These are phyloP conservation scores for Aspergillus leporis DNA, from an alignment of 495 filamentous ascomycete genomes.

Conservation along the genomic window DNA sequence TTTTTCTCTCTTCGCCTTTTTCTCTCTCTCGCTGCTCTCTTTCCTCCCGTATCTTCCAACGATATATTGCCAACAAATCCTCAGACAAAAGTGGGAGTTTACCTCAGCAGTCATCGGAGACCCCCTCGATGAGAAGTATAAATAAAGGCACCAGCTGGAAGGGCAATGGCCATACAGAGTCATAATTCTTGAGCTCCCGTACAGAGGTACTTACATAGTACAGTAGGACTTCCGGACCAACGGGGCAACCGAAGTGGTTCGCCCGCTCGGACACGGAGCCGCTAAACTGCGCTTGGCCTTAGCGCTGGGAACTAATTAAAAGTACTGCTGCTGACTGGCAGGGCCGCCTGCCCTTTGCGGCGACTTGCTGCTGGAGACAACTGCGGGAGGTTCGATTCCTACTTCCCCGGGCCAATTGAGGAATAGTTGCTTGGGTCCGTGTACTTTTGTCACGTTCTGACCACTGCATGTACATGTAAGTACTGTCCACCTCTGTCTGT, in stretches of 20 bases:
- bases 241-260: slow-evolving; percentile 29
- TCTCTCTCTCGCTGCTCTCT: too few species aligned
- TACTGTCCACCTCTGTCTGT: slow-evolving; percentile 8
- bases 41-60: too few species aligned
- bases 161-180: background rate
- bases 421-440: slow-evolving; percentile 17
- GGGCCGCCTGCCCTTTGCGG: slow-evolving; percentile 40
- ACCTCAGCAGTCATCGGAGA: background rate
- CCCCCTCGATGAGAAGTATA: background rate
- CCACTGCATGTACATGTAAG: slow-evolving; percentile 2
- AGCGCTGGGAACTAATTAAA: slow-evolving; percentile 16
- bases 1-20: background rate
- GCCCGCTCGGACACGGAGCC: slow-evolving; percentile 13
- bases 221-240: slow-evolving; percentile 16
- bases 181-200: background rate
- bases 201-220: slow-evolving; percentile 11
- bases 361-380: slow-evolving; percentile 36
- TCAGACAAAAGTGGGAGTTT: background rate
- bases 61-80: slow-evolving; percentile 10
- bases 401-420: slow-evolving; percentile 46
- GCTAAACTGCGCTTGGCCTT: slow-evolving; percentile 4
- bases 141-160: background rate
- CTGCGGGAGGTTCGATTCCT: slow-evolving; percentile 37
- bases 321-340: slow-evolving; percentile 22
- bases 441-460: slow-evolving; percentile 31